Conservation (phyloP, 176 grass and related monocot species). For the Dactylis glomerata region DNA sequence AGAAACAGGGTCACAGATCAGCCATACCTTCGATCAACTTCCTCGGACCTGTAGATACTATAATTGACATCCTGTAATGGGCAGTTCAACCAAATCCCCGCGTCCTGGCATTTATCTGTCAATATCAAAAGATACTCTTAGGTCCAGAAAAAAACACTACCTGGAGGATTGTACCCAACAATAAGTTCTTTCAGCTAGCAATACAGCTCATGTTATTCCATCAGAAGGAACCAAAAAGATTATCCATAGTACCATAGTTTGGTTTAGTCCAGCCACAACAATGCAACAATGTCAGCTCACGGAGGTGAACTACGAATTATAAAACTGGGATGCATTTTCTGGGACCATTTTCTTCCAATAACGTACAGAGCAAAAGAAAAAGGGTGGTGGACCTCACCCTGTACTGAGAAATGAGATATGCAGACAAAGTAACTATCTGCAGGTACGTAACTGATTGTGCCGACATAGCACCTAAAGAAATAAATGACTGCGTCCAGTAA, state of each 20-base stretch:
- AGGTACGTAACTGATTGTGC: conserved; percentile 21
- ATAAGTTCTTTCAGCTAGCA: neutral
- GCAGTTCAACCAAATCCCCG: neutral
- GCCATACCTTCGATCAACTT: neutral
- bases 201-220: neutral
- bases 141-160: neutral
- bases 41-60: neutral
- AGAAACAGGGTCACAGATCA: neutral
- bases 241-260: neutral
- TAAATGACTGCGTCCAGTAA: conserved; percentile 16
- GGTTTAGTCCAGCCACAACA: neutral
- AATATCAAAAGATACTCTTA: neutral
- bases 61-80: neutral
- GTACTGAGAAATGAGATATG: neutral
- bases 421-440: conserved; percentile 1
- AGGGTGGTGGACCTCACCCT: neutral
- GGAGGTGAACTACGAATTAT: neutral
- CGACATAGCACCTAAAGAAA: neutral
- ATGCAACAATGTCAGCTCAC: neutral
- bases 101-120: neutral
- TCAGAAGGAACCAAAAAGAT: neutral
- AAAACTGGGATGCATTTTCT: neutral
- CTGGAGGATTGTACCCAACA: neutral
- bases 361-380: neutral
- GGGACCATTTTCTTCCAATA: neutral